These are phyloP conservation scores for Umbelopsis sp. DNA, from an alignment of 192 early-diverging fungal species.

Conservation along the genomic window DNA sequence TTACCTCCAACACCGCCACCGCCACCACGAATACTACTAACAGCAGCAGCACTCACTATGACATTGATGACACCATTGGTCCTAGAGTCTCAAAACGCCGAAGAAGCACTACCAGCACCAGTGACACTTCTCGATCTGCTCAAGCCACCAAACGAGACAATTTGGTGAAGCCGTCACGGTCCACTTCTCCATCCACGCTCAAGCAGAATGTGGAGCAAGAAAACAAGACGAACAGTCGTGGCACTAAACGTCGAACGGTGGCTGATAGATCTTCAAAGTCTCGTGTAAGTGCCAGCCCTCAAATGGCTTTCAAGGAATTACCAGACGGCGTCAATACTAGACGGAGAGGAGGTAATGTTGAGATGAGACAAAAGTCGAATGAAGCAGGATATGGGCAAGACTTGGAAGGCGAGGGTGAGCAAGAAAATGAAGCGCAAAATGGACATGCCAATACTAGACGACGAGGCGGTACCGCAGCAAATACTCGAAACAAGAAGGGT, in stretches of 20 bases:
- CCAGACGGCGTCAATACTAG: constrained; percentile 4
- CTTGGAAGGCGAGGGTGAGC: background rate
- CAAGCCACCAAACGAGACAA: constrained; percentile 2
- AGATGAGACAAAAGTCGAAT: background rate
- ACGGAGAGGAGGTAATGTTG: background rate
- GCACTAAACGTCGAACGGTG: background rate
- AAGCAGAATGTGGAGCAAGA: constrained; percentile 4
- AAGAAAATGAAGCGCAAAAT: constrained; percentile 4
- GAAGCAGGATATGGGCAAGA: background rate
- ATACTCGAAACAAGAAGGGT: background rate
- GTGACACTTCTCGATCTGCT: background rate
- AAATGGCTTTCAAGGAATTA: constrained; percentile 9
- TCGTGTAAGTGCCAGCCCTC: background rate
- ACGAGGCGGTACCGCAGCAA: background rate
- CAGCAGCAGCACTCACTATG: background rate
- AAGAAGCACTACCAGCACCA: constrained; percentile 8
- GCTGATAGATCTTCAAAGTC: background rate
- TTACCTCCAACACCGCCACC: background rate
- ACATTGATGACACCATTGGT: background rate
- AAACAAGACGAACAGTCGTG: background rate
- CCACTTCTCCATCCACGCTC: background rate
- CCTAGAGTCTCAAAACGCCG: background rate
- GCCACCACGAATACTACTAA: background rate
- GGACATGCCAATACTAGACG: background rate
- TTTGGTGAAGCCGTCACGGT: background rate